Percentiles rank a stretch among this genome's conserved stretches.
These are phyloP conservation scores for Puccinia sorghi DNA, from an alignment of 1,284 basidiomycete species.

Conservation along the genomic window DNA sequence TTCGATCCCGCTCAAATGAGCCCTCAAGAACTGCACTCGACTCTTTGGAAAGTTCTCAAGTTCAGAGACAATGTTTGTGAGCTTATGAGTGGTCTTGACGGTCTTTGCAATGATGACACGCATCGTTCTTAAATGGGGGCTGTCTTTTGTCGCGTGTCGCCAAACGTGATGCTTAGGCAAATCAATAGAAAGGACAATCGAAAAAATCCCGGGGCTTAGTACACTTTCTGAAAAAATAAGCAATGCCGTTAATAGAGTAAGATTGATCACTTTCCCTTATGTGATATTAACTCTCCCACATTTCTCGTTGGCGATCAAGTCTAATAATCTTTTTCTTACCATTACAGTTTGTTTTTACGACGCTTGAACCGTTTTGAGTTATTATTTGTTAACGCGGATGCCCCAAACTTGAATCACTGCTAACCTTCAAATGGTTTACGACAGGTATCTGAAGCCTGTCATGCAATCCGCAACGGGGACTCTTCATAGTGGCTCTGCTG, in stretches of 20 bases:
- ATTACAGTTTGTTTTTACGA: constrained; percentile 49
- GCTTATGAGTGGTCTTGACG: not conserved
- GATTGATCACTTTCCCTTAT: constrained; percentile 52
- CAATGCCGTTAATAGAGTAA: constrained; percentile 62
- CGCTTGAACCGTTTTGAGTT: constrained; percentile 51
- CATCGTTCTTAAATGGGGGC: not conserved
- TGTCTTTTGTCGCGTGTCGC: not conserved
- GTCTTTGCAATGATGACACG: not conserved
- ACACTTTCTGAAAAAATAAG: constrained; percentile 77
- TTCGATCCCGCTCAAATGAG: constrained; percentile 72
- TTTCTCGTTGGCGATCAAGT: not conserved
- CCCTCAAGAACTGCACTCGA: constrained; percentile 80
- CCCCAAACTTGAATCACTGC: not conserved
- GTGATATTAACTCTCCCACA: not conserved
- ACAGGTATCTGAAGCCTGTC: constrained; percentile 49
- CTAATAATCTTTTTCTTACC: constrained; percentile 16
- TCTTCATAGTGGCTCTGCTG: constrained; percentile 47
- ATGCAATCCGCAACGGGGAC: constrained; percentile 50
- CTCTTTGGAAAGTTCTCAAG: constrained; percentile 80
- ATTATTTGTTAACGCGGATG: constrained; percentile 5
- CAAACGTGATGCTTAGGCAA: constrained; percentile 60
- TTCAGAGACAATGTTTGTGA: constrained; percentile 72
- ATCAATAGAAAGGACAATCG: constrained; percentile 81
- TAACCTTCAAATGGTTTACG: not conserved
- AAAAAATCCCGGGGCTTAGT: constrained; percentile 66